phyloP scores from a whole-genome alignment of 2,329 filamentous ascomycete genomes.

The Sporothrix protearum region DNA sequence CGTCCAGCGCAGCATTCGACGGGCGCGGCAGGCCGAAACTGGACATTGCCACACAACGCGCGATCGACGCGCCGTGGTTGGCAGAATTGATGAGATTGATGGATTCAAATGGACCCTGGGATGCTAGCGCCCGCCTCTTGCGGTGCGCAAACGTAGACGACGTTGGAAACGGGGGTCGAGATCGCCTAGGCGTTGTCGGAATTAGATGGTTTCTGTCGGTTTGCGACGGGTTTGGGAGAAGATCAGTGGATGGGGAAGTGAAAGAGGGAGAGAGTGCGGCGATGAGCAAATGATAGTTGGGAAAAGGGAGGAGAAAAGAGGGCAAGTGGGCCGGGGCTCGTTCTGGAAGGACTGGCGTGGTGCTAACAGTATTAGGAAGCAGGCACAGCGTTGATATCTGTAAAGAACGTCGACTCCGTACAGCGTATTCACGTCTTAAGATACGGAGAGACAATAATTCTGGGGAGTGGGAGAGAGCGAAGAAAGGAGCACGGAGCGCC shows the following conservation, averaged over 20 bases:
- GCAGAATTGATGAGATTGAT: conserved; percentile 7
- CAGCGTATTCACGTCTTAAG: too few relatives aligned
- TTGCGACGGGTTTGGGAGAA: conserved; percentile 32
- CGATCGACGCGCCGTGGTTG: neutral
- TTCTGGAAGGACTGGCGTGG: neutral
- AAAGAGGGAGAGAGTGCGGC: neutral
- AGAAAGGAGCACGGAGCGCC: neutral
- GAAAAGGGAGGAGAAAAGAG: conserved; percentile 12
- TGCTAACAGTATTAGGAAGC: neutral
- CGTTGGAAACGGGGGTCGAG: neutral
- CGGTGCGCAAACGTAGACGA: conserved; percentile 2
- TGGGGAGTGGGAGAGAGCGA: neutral
- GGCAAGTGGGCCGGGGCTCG: neutral
- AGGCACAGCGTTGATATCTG: too few relatives aligned
- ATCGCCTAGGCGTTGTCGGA: conserved; percentile 22
- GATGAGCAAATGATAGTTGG: conserved; percentile 12
- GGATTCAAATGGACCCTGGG: conserved; percentile 6
- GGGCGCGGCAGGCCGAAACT: conserved; percentile 28
- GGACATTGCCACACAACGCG: conserved; percentile 31
- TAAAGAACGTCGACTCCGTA: too few relatives aligned
- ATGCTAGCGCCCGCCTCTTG: conserved; percentile 1
- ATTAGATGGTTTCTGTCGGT: conserved; percentile 30
- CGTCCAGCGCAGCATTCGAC: conserved; percentile 20
- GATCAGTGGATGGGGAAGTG: conserved; percentile 12
- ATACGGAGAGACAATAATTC: too few relatives aligned